A percentile compares a stretch with the other conserved stretches of the same genome.
Conservation (phyloP, 495 filamentous ascomycete genomes). For the Saxophila tyrrhenica region DNA sequence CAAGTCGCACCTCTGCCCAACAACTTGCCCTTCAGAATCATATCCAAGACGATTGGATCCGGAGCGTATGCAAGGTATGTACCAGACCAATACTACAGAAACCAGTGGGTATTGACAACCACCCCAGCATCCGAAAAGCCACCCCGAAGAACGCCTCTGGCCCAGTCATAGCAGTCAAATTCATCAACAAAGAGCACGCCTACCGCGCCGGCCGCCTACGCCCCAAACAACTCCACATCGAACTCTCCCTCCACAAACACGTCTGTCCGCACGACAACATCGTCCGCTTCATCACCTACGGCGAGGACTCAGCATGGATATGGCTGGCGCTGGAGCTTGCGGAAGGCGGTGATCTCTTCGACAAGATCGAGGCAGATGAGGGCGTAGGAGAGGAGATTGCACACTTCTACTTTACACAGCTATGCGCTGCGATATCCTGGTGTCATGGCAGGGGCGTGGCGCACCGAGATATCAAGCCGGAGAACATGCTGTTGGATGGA, state of each 20-base stretch:
- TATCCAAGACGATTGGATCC: slow-evolving; percentile 90
- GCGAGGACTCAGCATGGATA: slow-evolving; percentile 79
- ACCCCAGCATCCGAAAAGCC: slow-evolving; percentile 74
- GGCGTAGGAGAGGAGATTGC: slow-evolving; percentile 87
- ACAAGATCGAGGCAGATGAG: slow-evolving; percentile 97
- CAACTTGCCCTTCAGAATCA: slow-evolving; percentile 83
- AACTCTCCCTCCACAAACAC: slow-evolving; percentile 77
- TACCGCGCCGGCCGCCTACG: slow-evolving; percentile 77
- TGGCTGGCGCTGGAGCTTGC: slow-evolving; percentile 99
- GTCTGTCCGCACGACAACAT: slow-evolving; percentile 85
- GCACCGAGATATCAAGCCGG: slow-evolving; percentile 36
- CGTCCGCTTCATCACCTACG: slow-evolving; percentile 78
- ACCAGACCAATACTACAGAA: background rate
- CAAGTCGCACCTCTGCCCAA: slow-evolving; percentile 78
- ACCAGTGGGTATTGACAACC: background rate
- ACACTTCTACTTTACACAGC: slow-evolving; percentile 89
- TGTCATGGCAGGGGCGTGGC: slow-evolving; percentile 63
- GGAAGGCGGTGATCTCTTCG: slow-evolving; percentile 92
- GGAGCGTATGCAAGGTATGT: slow-evolving; percentile 94
- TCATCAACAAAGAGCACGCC: slow-evolving; percentile 95
- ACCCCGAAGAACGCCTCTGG: slow-evolving; percentile 52
- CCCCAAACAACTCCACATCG: slow-evolving; percentile 75
- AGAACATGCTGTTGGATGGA: slow-evolving; percentile 43
- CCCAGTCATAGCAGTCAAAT: slow-evolving; percentile 91
- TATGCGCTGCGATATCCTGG: slow-evolving; percentile 80